phyloP scores from a whole-genome alignment of 1,284 basidiomycete genomes.

The Ceratobasidium papillatum region DNA sequence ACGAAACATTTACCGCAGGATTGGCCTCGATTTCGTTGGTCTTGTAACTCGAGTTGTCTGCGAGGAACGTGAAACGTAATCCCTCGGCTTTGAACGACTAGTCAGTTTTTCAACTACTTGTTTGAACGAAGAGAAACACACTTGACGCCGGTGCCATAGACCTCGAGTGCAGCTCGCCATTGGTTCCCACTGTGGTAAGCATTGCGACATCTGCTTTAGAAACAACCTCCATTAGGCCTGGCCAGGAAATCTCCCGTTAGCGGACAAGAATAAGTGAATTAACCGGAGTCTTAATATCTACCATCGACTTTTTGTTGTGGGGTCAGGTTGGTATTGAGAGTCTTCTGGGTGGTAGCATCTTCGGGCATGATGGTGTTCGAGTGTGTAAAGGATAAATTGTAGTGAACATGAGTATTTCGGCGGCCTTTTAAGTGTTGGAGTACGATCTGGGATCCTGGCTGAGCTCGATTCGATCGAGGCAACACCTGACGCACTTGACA shows the following conservation, averaged over 20 bases:
- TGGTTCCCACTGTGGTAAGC: constrained; percentile 77
- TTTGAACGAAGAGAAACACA: constrained; percentile 53
- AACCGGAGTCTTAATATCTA: constrained; percentile 44
- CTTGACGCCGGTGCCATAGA: constrained; percentile 79
- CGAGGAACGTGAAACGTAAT: constrained; percentile 70
- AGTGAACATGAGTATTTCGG: neutral
- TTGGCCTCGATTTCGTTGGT: constrained; percentile 80
- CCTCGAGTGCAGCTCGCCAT: constrained; percentile 80
- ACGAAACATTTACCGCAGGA: constrained; percentile 80
- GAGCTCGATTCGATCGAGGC: neutral
- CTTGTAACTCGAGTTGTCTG: constrained; percentile 79
- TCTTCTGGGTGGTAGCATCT: constrained; percentile 65
- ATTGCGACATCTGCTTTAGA: constrained; percentile 73
- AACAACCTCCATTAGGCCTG: constrained; percentile 69
- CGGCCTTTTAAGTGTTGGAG: neutral
- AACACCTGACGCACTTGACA: neutral
- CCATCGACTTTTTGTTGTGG: constrained; percentile 73
- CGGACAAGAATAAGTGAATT: too few relatives aligned
- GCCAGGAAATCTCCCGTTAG: neutral
- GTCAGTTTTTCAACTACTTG: neutral
- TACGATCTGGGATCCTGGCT: neutral
- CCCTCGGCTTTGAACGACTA: constrained; percentile 44
- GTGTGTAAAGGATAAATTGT: neutral
- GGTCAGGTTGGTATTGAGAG: constrained; percentile 62
- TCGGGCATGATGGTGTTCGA: constrained; percentile 52